Base-by-base conservation (phyloP, 495 filamentous ascomycete species). In the Collariella sp. region DNA sequence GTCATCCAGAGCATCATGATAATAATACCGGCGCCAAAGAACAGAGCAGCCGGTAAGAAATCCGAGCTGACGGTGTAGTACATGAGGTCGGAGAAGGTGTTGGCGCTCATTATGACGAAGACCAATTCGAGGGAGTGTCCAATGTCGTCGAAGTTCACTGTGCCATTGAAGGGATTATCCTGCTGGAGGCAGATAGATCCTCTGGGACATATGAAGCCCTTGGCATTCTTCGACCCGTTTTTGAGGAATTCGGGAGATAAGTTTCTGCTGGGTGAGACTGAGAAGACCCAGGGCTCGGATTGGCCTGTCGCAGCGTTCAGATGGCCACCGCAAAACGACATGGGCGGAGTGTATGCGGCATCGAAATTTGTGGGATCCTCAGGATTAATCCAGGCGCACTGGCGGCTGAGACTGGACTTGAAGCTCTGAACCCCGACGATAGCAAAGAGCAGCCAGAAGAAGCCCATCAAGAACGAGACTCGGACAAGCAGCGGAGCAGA, bases 371-470 rank as follows among this genome's bases (percentile, higher is more conserved):
- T 57, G 59, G 67, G 80, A 47, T 68, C 75, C 45, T 66, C 73
- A 56, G 75, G 82, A 54, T 87, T 84, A 50, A 83, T 67, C 91
- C 91, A 99, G 18, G 91, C 83, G 65, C 93, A 99, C 52, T 81
- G 87, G 31, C 93, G 84, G 60, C 83, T 79, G 26, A 96, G 73
- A 64, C 93, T 97, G 7, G 89, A 87, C 68, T 99, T 99, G 79
- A 99, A 99, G 69, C 86, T 93, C 69, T 99, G 93, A 15, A 97
- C 84, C 1, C 94, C 93, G 40, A 97, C 80, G 58, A 99, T 95
- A 26, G 91, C 94, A 71, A 99, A 99, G 7, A 99, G 74, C 40
- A 99, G 84, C 93, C 93, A 99, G 67, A 99, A 99, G 72, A 99
- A 99, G 23, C 89, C 83, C 65, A 99, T 94, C 15, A 99, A 75